Conservation (phyloP, 2,329 filamentous ascomycete genomes). For the Fusarium citri region DNA sequence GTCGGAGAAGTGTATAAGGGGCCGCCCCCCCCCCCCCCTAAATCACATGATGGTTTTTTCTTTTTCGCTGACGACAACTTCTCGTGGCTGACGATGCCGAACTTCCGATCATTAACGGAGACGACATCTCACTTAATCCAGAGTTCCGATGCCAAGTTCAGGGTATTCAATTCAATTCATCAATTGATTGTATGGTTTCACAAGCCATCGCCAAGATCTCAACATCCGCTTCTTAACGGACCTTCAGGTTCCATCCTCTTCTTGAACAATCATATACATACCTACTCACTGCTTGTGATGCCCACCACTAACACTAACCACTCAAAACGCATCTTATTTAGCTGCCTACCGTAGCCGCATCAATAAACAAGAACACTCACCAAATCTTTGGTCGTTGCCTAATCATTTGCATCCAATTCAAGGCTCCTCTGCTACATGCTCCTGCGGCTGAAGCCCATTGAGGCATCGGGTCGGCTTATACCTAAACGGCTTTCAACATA, state of each 20-base stretch:
- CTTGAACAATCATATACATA: background rate
- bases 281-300: background rate
- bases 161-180: background rate
- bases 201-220: background rate
- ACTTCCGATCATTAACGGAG: constrained; percentile 22
- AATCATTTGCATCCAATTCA: background rate
- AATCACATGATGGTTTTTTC: background rate
- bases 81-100: constrained; percentile 25
- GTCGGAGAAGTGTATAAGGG: too few species aligned
- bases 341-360: constrained; percentile 46
- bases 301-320: constrained; percentile 38
- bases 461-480: background rate
- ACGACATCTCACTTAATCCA: background rate
- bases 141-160: background rate
- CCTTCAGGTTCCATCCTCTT: background rate
- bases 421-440: background rate
- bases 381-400: constrained; percentile 15
- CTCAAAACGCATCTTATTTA: constrained; percentile 45
- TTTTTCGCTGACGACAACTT: constrained; percentile 29
- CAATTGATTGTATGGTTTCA: background rate
- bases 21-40: too few species aligned
- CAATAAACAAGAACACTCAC: background rate
- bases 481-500: background rate
- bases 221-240: background rate
- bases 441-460: constrained; percentile 1